phyloP scores from a whole-genome alignment of 345 rosid species.

The Moricandia arvensis region DNA sequence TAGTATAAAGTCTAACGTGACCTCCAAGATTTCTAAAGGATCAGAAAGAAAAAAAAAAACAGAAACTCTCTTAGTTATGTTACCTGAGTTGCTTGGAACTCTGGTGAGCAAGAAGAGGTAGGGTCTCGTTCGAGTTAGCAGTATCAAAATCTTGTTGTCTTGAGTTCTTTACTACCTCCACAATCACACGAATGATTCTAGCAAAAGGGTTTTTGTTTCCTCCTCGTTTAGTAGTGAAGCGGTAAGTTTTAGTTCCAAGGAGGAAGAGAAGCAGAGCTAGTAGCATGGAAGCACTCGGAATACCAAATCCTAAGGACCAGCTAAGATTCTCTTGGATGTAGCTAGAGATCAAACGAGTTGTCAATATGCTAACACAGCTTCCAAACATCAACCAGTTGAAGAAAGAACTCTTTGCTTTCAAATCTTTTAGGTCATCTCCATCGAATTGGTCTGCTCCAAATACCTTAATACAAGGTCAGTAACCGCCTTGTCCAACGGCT shows the following conservation, averaged over 20 bases:
- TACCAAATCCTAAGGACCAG: neutral
- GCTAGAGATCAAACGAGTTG: neutral
- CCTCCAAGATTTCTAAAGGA: neutral
- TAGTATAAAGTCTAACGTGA: neutral
- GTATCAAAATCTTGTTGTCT: neutral
- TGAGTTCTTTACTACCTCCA: conserved; percentile 32
- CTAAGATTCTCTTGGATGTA: neutral
- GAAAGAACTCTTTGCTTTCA: conserved; percentile 59
- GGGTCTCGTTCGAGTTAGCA: conserved; percentile 7
- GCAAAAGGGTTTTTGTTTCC: conserved; percentile 22
- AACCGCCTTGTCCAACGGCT: conserved; percentile 47
- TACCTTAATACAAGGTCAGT: conserved; percentile 74
- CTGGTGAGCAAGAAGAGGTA: conserved; percentile 21
- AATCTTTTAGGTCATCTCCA: conserved; percentile 46
- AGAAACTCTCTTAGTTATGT: neutral
- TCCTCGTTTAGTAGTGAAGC: neutral
- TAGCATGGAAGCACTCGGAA: neutral
- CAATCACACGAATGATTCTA: conserved; percentile 37
- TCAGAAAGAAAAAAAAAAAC: neutral
- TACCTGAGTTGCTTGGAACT: conserved; percentile 47
- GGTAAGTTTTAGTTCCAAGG: conserved; percentile 34
- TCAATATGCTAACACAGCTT: conserved; percentile 41
- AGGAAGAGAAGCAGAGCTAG: conserved; percentile 28
- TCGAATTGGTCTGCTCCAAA: conserved; percentile 87
- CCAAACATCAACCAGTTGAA: conserved; percentile 86